Percentiles rank a stretch among this genome's conserved stretches.
These are phyloP conservation scores for Alectoria sarmentosa DNA, from an alignment of 495 filamentous ascomycete species.

Conservation along the genomic window DNA sequence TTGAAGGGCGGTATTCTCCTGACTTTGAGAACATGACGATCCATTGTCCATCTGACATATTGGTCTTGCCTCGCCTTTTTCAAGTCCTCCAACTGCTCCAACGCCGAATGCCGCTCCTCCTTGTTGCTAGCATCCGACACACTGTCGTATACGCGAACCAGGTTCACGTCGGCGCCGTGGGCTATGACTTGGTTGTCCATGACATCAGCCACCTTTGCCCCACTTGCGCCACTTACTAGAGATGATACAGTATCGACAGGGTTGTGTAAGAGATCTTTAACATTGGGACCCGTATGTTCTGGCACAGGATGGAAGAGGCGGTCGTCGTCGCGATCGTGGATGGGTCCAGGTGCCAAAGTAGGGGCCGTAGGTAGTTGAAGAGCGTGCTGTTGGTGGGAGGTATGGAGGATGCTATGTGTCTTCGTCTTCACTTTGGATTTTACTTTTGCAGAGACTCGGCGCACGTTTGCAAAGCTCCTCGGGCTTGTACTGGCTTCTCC, in stretches of 20 bases:
- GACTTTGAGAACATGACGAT: constrained; percentile 33
- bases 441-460: constrained; percentile 8
- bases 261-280: constrained; percentile 27
- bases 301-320: neutral
- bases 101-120: constrained; percentile 17
- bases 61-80: constrained; percentile 29
- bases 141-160: constrained; percentile 28
- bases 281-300: neutral
- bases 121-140: constrained; percentile 16
- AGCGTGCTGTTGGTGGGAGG: constrained; percentile 12
- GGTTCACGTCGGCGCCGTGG: constrained; percentile 27
- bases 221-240: constrained; percentile 22
- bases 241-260: constrained; percentile 29
- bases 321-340: neutral
- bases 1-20: constrained; percentile 24
- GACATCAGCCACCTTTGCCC: constrained; percentile 24
- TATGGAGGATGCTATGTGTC: constrained; percentile 12
- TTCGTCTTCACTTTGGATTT: constrained; percentile 9
- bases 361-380: neutral
- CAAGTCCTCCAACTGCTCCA: constrained; percentile 25
- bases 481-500: neutral
- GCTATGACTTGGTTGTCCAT: constrained; percentile 28
- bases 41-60: constrained; percentile 34
- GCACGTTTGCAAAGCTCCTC: constrained; percentile 1
- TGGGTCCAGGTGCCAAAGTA: neutral